A percentile compares a stretch with the other conserved stretches of the same genome.
These are phyloP conservation scores for Parietaria judaica DNA, from an alignment of 306 rosid genomes.

Conservation along the genomic window DNA sequence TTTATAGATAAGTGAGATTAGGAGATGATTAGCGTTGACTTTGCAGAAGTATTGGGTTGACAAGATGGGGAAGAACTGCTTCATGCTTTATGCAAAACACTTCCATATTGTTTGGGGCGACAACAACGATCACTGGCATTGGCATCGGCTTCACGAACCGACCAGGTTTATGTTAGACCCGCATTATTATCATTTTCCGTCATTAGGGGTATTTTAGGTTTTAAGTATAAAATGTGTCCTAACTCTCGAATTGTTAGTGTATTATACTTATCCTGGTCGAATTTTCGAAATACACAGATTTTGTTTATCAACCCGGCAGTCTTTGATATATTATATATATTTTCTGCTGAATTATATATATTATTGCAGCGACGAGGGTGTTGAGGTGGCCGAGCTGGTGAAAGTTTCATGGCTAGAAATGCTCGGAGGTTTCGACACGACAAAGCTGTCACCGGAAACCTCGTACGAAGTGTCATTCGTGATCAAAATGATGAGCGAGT, in stretches of 20 bases:
- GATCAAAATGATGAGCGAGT: conserved; percentile 39
- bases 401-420: conserved; percentile 69
- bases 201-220: too few relatives aligned
- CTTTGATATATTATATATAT: too few relatives aligned
- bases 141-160: conserved; percentile 28
- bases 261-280: too few relatives aligned
- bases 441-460: conserved; percentile 45
- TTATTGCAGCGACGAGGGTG: conserved; percentile 32
- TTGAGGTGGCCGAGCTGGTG: conserved; percentile 45
- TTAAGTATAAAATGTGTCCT: too few relatives aligned
- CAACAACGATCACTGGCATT: conserved; percentile 37
- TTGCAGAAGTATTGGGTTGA: conserved; percentile 37
- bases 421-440: conserved; percentile 45
- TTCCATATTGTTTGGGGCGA: conserved; percentile 58
- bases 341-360: too few relatives aligned
- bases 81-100: conserved; percentile 58
- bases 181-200: too few relatives aligned
- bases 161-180: background rate
- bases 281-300: too few relatives aligned
- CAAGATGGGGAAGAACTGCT: conserved; percentile 45
- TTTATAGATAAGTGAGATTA: too few relatives aligned
- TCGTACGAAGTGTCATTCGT: conserved; percentile 40
- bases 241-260: too few relatives aligned
- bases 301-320: too few relatives aligned
- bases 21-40: too few relatives aligned